Evolutionary conservation across 805 yeast genomes (phyloP).

Genomic region (Kockiozyma suomiensis): DNA sequence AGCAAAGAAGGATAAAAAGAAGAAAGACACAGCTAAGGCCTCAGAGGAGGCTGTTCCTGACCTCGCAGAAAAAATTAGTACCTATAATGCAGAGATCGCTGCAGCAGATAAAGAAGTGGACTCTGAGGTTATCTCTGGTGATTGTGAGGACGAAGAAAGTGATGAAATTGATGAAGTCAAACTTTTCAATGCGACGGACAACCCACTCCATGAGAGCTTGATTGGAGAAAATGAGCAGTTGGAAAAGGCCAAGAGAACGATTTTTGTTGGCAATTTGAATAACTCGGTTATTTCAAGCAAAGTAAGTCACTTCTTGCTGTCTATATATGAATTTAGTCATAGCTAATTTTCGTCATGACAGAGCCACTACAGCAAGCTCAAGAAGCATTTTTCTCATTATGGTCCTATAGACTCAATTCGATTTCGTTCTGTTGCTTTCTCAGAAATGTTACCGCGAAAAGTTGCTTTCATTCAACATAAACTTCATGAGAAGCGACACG

Average conservation of each 20-base stretch:
- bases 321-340: too few relatives aligned
- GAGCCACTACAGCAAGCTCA: constrained; percentile 16
- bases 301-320: constrained; percentile 7
- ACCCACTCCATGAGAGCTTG: constrained; percentile 37
- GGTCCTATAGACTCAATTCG: constrained; percentile 74
- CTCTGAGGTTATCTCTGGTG: constrained; percentile 22
- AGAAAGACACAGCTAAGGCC: constrained; percentile 36
- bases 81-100: constrained; percentile 36
- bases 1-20: constrained; percentile 2
- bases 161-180: constrained; percentile 37
- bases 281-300: constrained; percentile 40
- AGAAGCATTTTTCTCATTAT: constrained; percentile 28
- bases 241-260: constrained; percentile 40
- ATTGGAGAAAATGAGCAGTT: constrained; percentile 47
- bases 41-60: constrained; percentile 38
- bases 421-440: constrained; percentile 89
- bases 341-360: too few relatives aligned
- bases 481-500: constrained; percentile 73
- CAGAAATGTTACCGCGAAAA: constrained; percentile 85
- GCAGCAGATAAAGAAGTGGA: constrained; percentile 20
- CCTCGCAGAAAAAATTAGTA: constrained; percentile 14
- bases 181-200: constrained; percentile 3
- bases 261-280: constrained; percentile 86
- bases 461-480: constrained; percentile 84
- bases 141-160: constrained; percentile 37